A percentile compares a stretch with the other conserved stretches of the same genome.
phyloP scores from a whole-genome alignment of 257 asterid genomes.

The Penstemon eatonii region DNA sequence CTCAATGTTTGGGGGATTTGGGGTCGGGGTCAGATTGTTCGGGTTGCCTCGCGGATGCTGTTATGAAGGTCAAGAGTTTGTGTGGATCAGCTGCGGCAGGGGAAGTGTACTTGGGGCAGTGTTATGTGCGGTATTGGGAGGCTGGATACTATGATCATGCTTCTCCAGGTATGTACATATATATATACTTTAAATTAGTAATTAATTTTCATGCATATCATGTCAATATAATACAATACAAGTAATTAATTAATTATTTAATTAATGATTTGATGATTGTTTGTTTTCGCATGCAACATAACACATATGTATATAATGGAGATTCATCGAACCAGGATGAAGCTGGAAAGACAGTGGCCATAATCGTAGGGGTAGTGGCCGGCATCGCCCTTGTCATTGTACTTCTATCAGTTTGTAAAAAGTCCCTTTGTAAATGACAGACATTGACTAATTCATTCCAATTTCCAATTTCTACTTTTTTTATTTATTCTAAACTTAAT shows the following conservation, averaged over 20 bases:
- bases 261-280: background rate
- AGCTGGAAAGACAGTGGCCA: slow-evolving; percentile 77
- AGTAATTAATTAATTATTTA: no score
- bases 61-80: slow-evolving; percentile 33
- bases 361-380: slow-evolving; percentile 67
- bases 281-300: background rate
- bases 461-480: background rate
- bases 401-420: slow-evolving; percentile 74
- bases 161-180: slow-evolving; percentile 33
- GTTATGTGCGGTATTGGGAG: slow-evolving; percentile 59
- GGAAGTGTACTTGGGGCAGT: slow-evolving; percentile 51
- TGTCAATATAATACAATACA: no score
- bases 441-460: background rate
- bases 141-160: slow-evolving; percentile 40
- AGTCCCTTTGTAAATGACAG: slow-evolving; percentile 39
- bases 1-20: slow-evolving; percentile 56
- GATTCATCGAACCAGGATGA: slow-evolving; percentile 56
- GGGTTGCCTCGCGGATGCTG: slow-evolving; percentile 41
- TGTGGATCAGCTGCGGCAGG: slow-evolving; percentile 53
- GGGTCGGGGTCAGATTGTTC: slow-evolving; percentile 33
- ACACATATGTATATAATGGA: slow-evolving; percentile 13
- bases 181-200: background rate
- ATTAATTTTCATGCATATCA: no score
- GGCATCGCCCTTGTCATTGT: slow-evolving; percentile 68
- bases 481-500: background rate